Evolutionary conservation across 352 stramenopile species (phyloP).

Genomic region (Peronospora tabacina): DNA sequence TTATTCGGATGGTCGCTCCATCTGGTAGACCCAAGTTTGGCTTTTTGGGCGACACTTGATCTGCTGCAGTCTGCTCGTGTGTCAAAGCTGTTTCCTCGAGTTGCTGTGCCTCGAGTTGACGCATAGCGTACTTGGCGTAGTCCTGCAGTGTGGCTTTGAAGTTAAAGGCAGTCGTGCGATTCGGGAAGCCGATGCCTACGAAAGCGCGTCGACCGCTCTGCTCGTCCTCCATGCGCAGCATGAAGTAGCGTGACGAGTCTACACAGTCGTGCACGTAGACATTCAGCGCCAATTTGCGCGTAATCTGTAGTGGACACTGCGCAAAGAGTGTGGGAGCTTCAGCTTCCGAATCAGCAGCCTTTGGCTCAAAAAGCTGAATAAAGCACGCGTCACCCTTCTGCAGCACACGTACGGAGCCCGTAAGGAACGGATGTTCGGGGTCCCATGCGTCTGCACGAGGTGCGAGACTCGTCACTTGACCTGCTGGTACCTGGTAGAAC

Average conservation of each 20-base stretch:
- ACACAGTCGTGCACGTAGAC: conserved; percentile 82
- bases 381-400: conserved; percentile 68
- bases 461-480: conserved; percentile 61
- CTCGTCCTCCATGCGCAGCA: conserved; percentile 79
- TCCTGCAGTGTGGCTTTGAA: conserved; percentile 82
- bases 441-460: conserved; percentile 80
- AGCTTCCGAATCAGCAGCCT: conserved; percentile 6
- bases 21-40: conserved; percentile 58
- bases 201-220: conserved; percentile 63
- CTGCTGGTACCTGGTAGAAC: conserved; percentile 76
- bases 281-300: conserved; percentile 48
- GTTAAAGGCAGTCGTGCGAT: conserved; percentile 72
- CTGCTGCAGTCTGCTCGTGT: conserved; percentile 2
- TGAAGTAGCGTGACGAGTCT: conserved; percentile 85
- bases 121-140: conserved; percentile 72
- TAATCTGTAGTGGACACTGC: conserved; percentile 70
- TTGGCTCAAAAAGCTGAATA: conserved; percentile 73
- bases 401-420: conserved; percentile 53
- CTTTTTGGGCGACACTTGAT: conserved; percentile 25
- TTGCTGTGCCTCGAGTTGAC: conserved; percentile 42
- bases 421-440: conserved; percentile 73
- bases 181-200: conserved; percentile 71
- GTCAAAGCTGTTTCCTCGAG: conserved; percentile 6
- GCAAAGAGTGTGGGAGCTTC: conserved; percentile 53
- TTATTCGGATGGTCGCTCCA: conserved; percentile 72